Evolutionary conservation across 2,329 filamentous ascomycete species (phyloP), one percentile per base, ranked within the genome.

Genomic region (Cadophora luteo-olivacea): DNA sequence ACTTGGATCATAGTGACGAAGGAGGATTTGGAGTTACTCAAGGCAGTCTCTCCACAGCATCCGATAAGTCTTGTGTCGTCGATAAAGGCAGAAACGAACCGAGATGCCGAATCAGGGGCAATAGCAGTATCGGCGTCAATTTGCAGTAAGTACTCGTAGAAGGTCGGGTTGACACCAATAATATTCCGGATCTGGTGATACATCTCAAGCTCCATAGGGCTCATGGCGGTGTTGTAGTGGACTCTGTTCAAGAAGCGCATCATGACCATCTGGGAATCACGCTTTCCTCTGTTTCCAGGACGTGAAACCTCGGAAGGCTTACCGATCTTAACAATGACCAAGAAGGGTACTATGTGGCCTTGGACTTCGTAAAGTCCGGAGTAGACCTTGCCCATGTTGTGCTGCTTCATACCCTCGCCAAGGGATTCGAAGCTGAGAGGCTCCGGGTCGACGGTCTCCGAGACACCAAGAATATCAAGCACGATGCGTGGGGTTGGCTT

Each of bases 231-330:
- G 79, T 97, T 97, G 86, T 99, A 97, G 83, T 99, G 96, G 61
- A 99, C 94, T 73, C 96, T 93, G 86, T 99, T 98, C 78, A 99
- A 88, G 90, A 99, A 99, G 72, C 96, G 91, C 96, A 99, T 99
- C 70, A 98, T 83, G 72, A 99, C 86, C 91, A 99, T 97, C 81
- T 99, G 96, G 65, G 96, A 98, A 81, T 99, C 96, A 86, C 96
- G 95, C 87, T 99, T 99, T 81, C 96, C 96, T 86, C 96, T 92
- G 84, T 99, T 99, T 80, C 96, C 96, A 70, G 96, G 91, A 72
- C 87, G 82, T 49, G 84, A 86, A 25, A 92, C 90, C 79, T 93
- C 91, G n/a, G 89, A 91, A 24, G 90, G 90, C 80, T 92, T 92
- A 83, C 96, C 96, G 74, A 98, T 89, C 85, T 99, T 99, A 81